Percentiles rank a stretch among this genome's conserved stretches.
phyloP scores from a whole-genome alignment of 768 basidiomycete genomes.

The Kwoniella dejecticola region DNA sequence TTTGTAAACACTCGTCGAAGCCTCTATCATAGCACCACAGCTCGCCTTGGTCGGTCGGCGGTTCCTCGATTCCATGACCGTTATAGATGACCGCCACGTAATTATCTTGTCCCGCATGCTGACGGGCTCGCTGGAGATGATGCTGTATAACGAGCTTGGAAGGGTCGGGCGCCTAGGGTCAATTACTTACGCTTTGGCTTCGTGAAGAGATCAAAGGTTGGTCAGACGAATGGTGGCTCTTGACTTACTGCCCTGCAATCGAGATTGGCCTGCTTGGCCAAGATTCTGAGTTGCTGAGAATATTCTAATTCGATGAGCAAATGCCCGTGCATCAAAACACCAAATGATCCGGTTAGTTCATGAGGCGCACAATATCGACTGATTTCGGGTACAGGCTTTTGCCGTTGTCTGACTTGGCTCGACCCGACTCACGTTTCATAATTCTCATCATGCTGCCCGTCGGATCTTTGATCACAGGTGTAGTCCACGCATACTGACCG shows the following conservation, averaged over 20 bases:
- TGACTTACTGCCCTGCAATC: conserved; percentile 21
- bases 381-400: too few species aligned
- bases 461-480: conserved; percentile 39
- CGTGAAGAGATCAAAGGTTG: background rate
- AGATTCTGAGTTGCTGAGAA: conserved; percentile 8
- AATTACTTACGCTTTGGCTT: background rate
- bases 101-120: conserved; percentile 37
- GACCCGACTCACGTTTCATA: conserved; percentile 51
- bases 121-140: conserved; percentile 38
- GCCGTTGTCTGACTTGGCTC: too few species aligned
- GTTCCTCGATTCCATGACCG: conserved; percentile 51
- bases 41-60: conserved; percentile 50
- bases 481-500: conserved; percentile 44
- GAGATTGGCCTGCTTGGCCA: conserved; percentile 13
- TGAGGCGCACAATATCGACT: too few species aligned
- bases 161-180: conserved; percentile 42
- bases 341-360: too few species aligned
- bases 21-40: conserved; percentile 48
- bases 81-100: conserved; percentile 45
- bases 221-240: too few species aligned
- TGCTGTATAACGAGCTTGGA: conserved; percentile 43
- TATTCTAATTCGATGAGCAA: too few species aligned
- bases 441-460: conserved; percentile 42
- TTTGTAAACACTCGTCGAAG: conserved; percentile 42
- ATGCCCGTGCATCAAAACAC: too few species aligned